These are phyloP conservation scores for Cordyceps javanica DNA, from an alignment of 2,329 filamentous ascomycete species.

Conservation along the genomic window DNA sequence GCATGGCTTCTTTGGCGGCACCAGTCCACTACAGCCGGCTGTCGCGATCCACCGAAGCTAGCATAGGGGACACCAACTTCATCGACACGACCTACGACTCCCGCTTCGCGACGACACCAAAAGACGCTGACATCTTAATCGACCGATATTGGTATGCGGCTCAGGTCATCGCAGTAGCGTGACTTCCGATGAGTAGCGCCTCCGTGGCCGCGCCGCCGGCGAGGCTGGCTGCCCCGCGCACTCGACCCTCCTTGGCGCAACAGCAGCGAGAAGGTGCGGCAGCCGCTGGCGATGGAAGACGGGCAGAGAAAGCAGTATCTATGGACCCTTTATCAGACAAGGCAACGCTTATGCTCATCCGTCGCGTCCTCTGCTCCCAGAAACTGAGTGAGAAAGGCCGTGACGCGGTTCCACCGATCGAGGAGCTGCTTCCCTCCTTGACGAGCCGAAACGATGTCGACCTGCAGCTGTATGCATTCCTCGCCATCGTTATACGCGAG, in stretches of 20 bases:
- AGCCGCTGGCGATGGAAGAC: slow-evolving; percentile 21
- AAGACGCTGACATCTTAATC: background rate
- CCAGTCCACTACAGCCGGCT: no score
- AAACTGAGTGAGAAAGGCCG: slow-evolving; percentile 52
- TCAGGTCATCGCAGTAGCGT: background rate
- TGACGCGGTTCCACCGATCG: slow-evolving; percentile 50
- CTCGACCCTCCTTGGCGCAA: slow-evolving; percentile 14
- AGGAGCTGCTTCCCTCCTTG: slow-evolving; percentile 79
- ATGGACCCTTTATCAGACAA: slow-evolving; percentile 62
- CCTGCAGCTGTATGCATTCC: slow-evolving; percentile 83
- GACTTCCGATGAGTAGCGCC: slow-evolving; percentile 7
- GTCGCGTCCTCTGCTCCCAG: slow-evolving; percentile 76
- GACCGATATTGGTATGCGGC: background rate
- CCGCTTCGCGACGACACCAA: background rate
- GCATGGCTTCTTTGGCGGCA: no score
- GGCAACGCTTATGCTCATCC: slow-evolving; percentile 74
- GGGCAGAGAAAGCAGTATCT: slow-evolving; percentile 27
- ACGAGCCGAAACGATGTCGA: slow-evolving; percentile 94
- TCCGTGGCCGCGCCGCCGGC: slow-evolving; percentile 2
- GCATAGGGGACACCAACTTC: background rate
- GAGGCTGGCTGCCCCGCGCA: slow-evolving; percentile 11
- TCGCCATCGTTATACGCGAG: slow-evolving; percentile 83
- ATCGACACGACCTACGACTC: background rate
- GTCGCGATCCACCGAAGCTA: no score
- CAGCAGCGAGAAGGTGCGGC: slow-evolving; percentile 21